A percentile compares a stretch with the other conserved stretches of the same genome.
These are phyloP conservation scores for Entomortierella chlamydospora DNA, from an alignment of 192 early-diverging fungal genomes.

Conservation along the genomic window DNA sequence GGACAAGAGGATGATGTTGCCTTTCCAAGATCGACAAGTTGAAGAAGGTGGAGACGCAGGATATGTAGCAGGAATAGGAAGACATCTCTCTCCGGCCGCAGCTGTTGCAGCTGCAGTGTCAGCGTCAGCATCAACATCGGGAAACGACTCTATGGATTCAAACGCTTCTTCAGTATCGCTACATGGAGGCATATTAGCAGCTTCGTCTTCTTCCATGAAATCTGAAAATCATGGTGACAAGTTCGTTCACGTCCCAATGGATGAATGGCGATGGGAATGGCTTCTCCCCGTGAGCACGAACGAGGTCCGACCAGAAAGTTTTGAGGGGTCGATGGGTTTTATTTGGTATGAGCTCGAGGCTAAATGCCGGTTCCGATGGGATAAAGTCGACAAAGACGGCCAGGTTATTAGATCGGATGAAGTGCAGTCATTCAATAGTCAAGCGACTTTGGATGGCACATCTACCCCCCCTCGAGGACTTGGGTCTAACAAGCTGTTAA, in stretches of 20 bases:
- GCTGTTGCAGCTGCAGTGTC: constrained; percentile 1
- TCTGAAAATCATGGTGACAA: no score
- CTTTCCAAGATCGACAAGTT: constrained; percentile 22
- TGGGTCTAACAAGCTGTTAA: constrained; percentile 18
- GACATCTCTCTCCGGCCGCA: constrained; percentile 1
- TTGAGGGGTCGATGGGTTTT: constrained; percentile 39
- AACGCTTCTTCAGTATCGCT: neutral
- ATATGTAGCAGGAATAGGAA: neutral
- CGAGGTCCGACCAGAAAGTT: constrained; percentile 37
- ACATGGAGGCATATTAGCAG: no score
- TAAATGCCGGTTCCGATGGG: constrained; percentile 47
- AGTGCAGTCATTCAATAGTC: neutral
- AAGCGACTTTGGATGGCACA: neutral
- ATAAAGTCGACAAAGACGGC: constrained; percentile 25
- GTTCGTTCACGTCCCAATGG: no score
- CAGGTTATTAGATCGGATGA: neutral
- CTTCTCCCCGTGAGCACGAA: constrained; percentile 29
- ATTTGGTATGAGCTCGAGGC: constrained; percentile 53
- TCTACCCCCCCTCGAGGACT: neutral
- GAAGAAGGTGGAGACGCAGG: constrained; percentile 6
- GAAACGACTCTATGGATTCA: neutral
- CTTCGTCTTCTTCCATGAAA: no score
- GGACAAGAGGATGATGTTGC: constrained; percentile 38
- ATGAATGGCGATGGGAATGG: constrained; percentile 53
- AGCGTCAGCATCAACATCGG: neutral